Evolutionary conservation across 164 flowering plant species (phyloP).

Genomic region (Stephania cephalantha): DNA sequence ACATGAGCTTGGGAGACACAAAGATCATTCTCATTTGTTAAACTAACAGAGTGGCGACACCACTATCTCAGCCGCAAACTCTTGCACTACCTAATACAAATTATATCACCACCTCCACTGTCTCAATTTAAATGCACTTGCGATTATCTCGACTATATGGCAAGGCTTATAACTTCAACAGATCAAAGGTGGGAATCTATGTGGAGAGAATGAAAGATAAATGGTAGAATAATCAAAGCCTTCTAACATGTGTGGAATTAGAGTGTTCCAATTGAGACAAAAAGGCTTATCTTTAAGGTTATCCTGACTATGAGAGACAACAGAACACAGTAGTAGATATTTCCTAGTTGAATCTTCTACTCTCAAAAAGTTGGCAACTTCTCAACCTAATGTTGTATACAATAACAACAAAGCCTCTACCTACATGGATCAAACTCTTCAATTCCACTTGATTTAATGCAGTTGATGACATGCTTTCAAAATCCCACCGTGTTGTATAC

Average conservation of each 20-base stretch:
- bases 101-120: not conserved
- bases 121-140: not conserved
- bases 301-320: not conserved
- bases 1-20: not conserved
- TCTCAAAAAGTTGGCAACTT: not conserved
- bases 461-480: no score
- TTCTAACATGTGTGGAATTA: not conserved
- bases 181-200: not conserved
- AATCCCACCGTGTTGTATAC: no score
- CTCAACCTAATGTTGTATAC: not conserved
- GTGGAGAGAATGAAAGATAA: not conserved
- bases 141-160: not conserved
- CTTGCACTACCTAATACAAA: not conserved
- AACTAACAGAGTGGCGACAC: conserved; percentile 28
- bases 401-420: no score
- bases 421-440: no score
- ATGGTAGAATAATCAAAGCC: not conserved
- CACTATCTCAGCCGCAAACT: conserved; percentile 23
- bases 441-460: no score
- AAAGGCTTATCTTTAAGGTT: not conserved
- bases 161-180: not conserved
- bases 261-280: not conserved
- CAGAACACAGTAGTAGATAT: not conserved
- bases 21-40: not conserved
- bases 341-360: not conserved